A percentile compares a stretch with the other conserved stretches of the same genome.
These are phyloP conservation scores for Trametes hirsuta DNA, from an alignment of 1,284 basidiomycete genomes.

Conservation along the genomic window DNA sequence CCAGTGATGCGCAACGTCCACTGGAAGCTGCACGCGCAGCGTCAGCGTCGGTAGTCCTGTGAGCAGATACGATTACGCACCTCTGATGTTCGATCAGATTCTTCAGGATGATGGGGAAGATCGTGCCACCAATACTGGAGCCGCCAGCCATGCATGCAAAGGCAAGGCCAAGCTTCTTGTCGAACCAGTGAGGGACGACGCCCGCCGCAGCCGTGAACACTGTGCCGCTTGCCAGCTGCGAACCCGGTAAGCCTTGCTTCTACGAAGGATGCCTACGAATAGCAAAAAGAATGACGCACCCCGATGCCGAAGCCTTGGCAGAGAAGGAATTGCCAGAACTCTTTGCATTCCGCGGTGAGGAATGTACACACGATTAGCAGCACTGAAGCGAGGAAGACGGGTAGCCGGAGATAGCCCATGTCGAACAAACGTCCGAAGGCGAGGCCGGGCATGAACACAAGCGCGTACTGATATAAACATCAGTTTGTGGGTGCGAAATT, in stretches of 20 bases:
- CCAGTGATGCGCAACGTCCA: constrained; percentile 65
- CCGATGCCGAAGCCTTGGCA: constrained; percentile 52
- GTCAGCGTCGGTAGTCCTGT: background rate
- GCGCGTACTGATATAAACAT: constrained; percentile 38
- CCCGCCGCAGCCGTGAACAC: constrained; percentile 49
- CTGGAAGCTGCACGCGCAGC: constrained; percentile 44
- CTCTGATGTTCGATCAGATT: constrained; percentile 42
- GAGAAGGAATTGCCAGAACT: constrained; percentile 57
- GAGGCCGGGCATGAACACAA: constrained; percentile 51
- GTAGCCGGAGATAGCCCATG: constrained; percentile 49
- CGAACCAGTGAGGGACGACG: constrained; percentile 53
- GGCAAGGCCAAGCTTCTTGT: constrained; percentile 43
- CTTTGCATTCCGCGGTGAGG: constrained; percentile 50
- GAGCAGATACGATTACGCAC: constrained; percentile 19
- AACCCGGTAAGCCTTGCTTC: constrained; percentile 14
- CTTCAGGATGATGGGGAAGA: constrained; percentile 46
- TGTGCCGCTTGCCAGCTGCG: constrained; percentile 34
- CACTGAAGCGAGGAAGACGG: constrained; percentile 35
- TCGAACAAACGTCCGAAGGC: constrained; percentile 57
- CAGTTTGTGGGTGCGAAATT: background rate
- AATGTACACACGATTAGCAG: constrained; percentile 50
- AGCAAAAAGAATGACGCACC: constrained; percentile 28
- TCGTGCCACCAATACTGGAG: constrained; percentile 46
- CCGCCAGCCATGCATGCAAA: constrained; percentile 45
- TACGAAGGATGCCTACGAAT: background rate